phyloP scores from a whole-genome alignment of 345 rosid species.

The Reutealis trisperma region DNA sequence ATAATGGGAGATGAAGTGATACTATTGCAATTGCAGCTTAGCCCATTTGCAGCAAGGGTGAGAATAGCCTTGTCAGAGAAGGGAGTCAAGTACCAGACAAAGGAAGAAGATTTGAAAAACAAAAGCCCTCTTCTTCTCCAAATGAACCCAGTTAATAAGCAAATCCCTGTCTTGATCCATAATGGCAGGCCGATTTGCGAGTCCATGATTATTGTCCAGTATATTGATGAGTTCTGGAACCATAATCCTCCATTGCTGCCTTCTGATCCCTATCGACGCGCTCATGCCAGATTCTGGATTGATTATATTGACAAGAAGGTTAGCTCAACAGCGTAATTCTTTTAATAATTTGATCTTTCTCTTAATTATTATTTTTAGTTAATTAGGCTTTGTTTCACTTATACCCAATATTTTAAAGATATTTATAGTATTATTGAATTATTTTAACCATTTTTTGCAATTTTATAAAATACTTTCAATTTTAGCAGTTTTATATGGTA shows the following conservation, averaged over 20 bases:
- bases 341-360: too few species aligned
- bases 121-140: not conserved
- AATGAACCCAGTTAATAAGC: conserved; percentile 17
- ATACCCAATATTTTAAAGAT: too few species aligned
- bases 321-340: not conserved
- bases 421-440: too few species aligned
- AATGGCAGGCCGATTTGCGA: conserved; percentile 10
- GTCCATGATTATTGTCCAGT: conserved; percentile 15
- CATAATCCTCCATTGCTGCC: conserved; percentile 9
- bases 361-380: too few species aligned
- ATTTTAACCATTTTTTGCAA: too few species aligned
- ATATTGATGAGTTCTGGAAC: conserved; percentile 16
- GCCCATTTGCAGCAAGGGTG: conserved; percentile 13
- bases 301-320: not conserved
- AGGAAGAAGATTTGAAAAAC: conserved; percentile 8
- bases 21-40: not conserved
- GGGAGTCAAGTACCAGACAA: conserved; percentile 4
- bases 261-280: not conserved
- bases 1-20: not conserved
- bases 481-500: too few species aligned
- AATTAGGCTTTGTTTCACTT: not conserved
- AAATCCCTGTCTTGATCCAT: conserved; percentile 15
- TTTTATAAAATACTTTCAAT: too few species aligned
- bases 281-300: conserved; percentile 22
- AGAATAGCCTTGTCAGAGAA: conserved; percentile 20